A percentile compares a stretch with the other conserved stretches of the same genome.
Conservation (phyloP, 2,329 filamentous ascomycete species). For the Orbilia ellipsospora region DNA sequence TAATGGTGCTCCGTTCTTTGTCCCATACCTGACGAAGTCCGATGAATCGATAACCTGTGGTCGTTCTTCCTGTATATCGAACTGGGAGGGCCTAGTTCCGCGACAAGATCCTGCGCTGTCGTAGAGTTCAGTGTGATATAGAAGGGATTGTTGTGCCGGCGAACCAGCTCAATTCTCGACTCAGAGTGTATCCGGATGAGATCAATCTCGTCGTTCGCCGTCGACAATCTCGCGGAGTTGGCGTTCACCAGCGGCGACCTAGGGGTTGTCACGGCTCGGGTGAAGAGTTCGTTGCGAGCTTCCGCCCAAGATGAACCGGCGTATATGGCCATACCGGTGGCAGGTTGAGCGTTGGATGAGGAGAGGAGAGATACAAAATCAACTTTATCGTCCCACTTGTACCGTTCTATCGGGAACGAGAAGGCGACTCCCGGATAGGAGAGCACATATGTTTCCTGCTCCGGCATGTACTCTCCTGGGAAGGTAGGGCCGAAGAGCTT, state of each 20-base stretch:
- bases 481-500: slow-evolving; percentile 93
- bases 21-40: slow-evolving; percentile 60
- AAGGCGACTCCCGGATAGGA: slow-evolving; percentile 96
- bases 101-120: slow-evolving; percentile 88
- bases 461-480: slow-evolving; percentile 86
- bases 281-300: slow-evolving; percentile 80
- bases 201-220: slow-evolving; percentile 87
- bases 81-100: slow-evolving; percentile 90
- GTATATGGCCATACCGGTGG: slow-evolving; percentile 90
- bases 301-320: slow-evolving; percentile 91
- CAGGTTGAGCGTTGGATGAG: slow-evolving; percentile 78
- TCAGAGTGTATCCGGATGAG: slow-evolving; percentile 80
- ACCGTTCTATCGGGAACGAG: slow-evolving; percentile 78
- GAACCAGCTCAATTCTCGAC: slow-evolving; percentile 80
- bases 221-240: slow-evolving; percentile 57
- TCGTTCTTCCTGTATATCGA: slow-evolving; percentile 94
- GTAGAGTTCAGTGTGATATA: slow-evolving; percentile 84
- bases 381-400: slow-evolving; percentile 65
- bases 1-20: slow-evolving; percentile 51
- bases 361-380: slow-evolving; percentile 90
- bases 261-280: slow-evolving; percentile 77
- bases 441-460: slow-evolving; percentile 81
- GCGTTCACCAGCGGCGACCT: slow-evolving; percentile 73
- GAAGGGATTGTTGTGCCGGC: slow-evolving; percentile 74
- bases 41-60: slow-evolving; percentile 86